phyloP scores from a whole-genome alignment of 352 stramenopile genomes.

The Globisporangium canariense region DNA sequence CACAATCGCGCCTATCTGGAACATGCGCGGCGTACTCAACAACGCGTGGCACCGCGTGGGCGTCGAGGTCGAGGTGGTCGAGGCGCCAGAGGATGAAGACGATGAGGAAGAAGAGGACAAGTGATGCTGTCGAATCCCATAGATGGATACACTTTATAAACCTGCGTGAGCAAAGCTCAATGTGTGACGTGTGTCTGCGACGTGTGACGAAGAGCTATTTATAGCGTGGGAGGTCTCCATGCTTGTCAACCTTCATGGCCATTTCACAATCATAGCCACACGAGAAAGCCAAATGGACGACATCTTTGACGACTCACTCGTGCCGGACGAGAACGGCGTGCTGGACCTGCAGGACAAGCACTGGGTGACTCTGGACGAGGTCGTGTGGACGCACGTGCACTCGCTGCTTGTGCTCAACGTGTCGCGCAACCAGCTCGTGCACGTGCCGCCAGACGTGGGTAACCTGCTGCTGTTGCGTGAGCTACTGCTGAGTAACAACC shows the following conservation, averaged over 20 bases:
- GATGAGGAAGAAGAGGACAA: constrained; percentile 24
- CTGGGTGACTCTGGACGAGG: constrained; percentile 76
- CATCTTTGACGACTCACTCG: constrained; percentile 58
- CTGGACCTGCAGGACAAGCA: constrained; percentile 74
- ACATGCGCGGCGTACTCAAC: constrained; percentile 96
- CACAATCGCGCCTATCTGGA: constrained; percentile 94
- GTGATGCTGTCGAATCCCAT: background rate
- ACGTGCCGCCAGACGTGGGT: constrained; percentile 49
- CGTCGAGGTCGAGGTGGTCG: constrained; percentile 50
- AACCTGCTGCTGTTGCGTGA: constrained; percentile 67
- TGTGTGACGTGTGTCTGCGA: background rate
- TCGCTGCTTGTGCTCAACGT: constrained; percentile 72
- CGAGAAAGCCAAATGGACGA: constrained; percentile 50
- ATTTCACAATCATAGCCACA: background rate
- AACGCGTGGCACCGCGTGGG: constrained; percentile 94
- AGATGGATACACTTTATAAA: constrained; percentile 10
- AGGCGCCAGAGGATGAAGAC: constrained; percentile 36
- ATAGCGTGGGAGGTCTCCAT: background rate
- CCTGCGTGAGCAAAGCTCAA: background rate
- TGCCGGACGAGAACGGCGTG: constrained; percentile 63
- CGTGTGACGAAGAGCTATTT: background rate
- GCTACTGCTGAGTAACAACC: constrained; percentile 59
- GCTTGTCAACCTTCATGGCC: background rate
- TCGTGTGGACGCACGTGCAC: constrained; percentile 68
- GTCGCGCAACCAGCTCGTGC: constrained; percentile 67